Conservation (phyloP, 306 rosid species). For the apple (Malus domestica) region DNA sequence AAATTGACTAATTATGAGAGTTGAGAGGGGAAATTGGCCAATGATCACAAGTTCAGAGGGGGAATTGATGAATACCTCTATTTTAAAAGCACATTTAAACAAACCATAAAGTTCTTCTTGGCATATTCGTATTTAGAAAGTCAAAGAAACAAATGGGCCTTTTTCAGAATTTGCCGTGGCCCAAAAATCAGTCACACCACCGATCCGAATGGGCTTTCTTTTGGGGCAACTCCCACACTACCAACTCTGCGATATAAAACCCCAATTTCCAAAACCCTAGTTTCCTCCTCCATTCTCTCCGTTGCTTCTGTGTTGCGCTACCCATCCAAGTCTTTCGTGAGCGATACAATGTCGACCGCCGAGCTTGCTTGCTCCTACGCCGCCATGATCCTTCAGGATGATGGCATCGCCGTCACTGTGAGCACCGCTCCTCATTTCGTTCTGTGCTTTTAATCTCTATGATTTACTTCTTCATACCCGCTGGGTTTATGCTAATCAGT, state of each 20-base stretch:
- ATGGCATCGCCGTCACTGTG: constrained; percentile 61
- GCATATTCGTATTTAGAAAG: too few relatives aligned
- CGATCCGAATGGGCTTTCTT: neutral
- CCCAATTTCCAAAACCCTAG: neutral
- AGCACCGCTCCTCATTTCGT: neutral
- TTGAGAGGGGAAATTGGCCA: too few relatives aligned
- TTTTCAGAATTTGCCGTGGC: too few relatives aligned
- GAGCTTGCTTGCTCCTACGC: constrained; percentile 60
- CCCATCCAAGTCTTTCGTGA: neutral
- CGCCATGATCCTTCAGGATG: constrained; percentile 54
- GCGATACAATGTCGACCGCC: constrained; percentile 16
- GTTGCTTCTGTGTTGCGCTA: neutral
- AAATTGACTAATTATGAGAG: too few relatives aligned
- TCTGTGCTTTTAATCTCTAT: neutral
- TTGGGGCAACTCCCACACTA: neutral
- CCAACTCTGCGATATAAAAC: neutral
- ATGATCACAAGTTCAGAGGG: too few relatives aligned
- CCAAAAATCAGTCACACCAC: neutral
- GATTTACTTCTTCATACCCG: neutral
- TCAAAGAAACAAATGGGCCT: neutral
- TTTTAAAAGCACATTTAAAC: too few relatives aligned
- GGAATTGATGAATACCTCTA: too few relatives aligned
- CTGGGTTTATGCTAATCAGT: neutral
- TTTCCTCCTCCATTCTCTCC: neutral
- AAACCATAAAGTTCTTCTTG: too few relatives aligned